A percentile compares a stretch with the other conserved stretches of the same genome.
Evolutionary conservation across 1,139 yeast genomes (phyloP).

Genomic region (Candida gigantensis): DNA sequence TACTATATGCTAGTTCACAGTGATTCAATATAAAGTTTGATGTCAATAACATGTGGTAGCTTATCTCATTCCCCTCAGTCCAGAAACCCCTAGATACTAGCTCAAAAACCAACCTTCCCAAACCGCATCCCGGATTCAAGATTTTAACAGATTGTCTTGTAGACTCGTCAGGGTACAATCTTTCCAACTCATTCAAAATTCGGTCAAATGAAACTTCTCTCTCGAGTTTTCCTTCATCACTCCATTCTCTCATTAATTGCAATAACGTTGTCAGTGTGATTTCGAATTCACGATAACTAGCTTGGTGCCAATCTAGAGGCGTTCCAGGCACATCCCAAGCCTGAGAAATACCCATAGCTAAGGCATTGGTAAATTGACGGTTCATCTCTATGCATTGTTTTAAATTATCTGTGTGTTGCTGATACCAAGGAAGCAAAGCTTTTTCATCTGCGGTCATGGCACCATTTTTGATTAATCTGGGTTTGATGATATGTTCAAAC

Average conservation of each 20-base stretch:
- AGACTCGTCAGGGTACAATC: conserved; percentile 40
- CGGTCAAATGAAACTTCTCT: conserved; percentile 47
- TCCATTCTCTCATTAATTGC: conserved; percentile 79
- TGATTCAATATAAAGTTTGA: conserved; percentile 67
- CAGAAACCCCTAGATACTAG: conserved; percentile 65
- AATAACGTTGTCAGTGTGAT: conserved; percentile 63
- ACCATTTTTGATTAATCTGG: conserved; percentile 30
- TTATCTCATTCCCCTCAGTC: conserved; percentile 85
- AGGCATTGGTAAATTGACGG: conserved; percentile 43
- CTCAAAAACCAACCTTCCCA: conserved; percentile 78
- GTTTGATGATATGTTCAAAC: conserved; percentile 34
- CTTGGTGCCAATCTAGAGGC: conserved; percentile 47
- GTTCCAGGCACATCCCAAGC: conserved; percentile 53
- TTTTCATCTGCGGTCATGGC: conserved; percentile 43
- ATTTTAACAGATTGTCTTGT: conserved; percentile 45
- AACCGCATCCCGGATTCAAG: conserved; percentile 82
- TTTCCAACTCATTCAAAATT: conserved; percentile 47
- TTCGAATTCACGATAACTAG: conserved; percentile 51
- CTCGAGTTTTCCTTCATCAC: conserved; percentile 58
- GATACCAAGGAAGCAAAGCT: conserved; percentile 53
- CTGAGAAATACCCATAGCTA: conserved; percentile 49
- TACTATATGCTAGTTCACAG: conserved; percentile 38
- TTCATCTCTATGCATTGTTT: conserved; percentile 51
- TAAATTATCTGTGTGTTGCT: conserved; percentile 44
- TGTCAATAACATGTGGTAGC: conserved; percentile 75